Conservation (phyloP, 1,139 yeast genomes). For the Blastobotrys aristatus region DNA sequence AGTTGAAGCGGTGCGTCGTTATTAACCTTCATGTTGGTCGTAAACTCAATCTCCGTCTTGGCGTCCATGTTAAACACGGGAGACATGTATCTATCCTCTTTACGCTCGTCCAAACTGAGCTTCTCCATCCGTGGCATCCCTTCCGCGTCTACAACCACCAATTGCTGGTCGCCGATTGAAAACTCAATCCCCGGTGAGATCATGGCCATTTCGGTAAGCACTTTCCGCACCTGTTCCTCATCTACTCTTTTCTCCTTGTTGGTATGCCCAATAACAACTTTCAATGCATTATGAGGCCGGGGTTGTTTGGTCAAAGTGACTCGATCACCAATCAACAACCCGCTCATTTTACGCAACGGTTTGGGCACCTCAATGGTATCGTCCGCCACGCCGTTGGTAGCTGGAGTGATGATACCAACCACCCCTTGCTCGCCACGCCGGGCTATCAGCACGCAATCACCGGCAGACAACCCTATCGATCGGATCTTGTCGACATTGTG, state of each 20-base stretch:
- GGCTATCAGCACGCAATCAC: slow-evolving; percentile 49
- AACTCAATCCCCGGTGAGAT: slow-evolving; percentile 22
- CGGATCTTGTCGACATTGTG: slow-evolving; percentile 50
- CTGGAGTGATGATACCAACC: slow-evolving; percentile 28
- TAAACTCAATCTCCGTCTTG: slow-evolving; percentile 21
- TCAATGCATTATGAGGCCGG: slow-evolving; percentile 51
- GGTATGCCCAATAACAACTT: slow-evolving; percentile 32
- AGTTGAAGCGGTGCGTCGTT: slow-evolving; percentile 42
- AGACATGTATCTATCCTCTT: slow-evolving; percentile 17
- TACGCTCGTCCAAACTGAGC: slow-evolving; percentile 28
- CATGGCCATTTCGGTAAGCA: slow-evolving; percentile 25
- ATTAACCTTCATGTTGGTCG: neutral
- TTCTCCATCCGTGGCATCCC: slow-evolving; percentile 36
- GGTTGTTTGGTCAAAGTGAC: slow-evolving; percentile 44
- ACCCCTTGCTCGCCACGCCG: slow-evolving; percentile 38
- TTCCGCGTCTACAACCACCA: slow-evolving; percentile 33
- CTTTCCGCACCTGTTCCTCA: slow-evolving; percentile 15
- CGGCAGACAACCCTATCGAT: slow-evolving; percentile 49
- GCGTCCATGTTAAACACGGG: slow-evolving; percentile 38
- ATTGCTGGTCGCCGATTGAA: slow-evolving; percentile 10
- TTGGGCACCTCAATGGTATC: slow-evolving; percentile 53
- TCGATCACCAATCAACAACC: slow-evolving; percentile 69
- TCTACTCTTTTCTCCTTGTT: too few species aligned
- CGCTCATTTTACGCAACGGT: slow-evolving; percentile 48
- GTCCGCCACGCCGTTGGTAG: slow-evolving; percentile 14